A percentile compares a stretch with the other conserved stretches of the same genome.
phyloP scores from a whole-genome alignment of 768 basidiomycete species.

The Collybia nuda region DNA sequence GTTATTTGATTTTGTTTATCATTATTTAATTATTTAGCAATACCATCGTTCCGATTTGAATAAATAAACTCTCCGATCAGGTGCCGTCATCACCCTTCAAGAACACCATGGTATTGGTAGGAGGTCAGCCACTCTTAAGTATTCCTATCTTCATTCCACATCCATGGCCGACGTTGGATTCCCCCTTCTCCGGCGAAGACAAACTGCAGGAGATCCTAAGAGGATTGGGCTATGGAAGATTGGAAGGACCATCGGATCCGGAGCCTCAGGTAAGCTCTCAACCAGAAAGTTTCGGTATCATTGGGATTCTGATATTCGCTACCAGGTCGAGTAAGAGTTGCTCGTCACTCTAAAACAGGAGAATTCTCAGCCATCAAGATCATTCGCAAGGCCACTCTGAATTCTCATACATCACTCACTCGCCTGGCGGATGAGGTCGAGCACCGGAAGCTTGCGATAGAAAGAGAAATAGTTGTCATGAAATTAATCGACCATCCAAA shows the following conservation, averaged over 20 bases:
- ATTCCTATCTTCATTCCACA: slow-evolving; percentile 7
- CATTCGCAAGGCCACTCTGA: slow-evolving; percentile 73
- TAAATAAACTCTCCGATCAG: background rate
- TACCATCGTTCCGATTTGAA: no score
- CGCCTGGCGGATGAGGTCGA: slow-evolving; percentile 74
- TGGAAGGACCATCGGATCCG: slow-evolving; percentile 81
- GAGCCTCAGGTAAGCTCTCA: slow-evolving; percentile 63
- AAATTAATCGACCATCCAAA: slow-evolving; percentile 96
- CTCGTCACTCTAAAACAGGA: slow-evolving; percentile 83
- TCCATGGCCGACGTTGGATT: slow-evolving; percentile 26
- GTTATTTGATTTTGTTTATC: slow-evolving; percentile 33
- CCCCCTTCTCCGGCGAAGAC: slow-evolving; percentile 24
- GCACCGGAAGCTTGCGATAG: slow-evolving; percentile 75
- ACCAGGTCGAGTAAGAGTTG: slow-evolving; percentile 86
- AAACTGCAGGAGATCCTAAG: slow-evolving; percentile 47
- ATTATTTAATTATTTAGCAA: background rate
- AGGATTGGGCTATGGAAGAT: slow-evolving; percentile 83
- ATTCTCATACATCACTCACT: slow-evolving; percentile 66
- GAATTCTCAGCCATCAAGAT: slow-evolving; percentile 95
- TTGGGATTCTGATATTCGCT: background rate
- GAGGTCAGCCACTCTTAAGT: slow-evolving; percentile 18
- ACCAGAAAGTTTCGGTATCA: background rate
- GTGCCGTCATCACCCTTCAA: no score
- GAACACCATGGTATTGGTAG: background rate
- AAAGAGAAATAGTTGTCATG: slow-evolving; percentile 97